Conservation (phyloP, 2,329 filamentous ascomycete species). For the Phyllachora maydis region DNA sequence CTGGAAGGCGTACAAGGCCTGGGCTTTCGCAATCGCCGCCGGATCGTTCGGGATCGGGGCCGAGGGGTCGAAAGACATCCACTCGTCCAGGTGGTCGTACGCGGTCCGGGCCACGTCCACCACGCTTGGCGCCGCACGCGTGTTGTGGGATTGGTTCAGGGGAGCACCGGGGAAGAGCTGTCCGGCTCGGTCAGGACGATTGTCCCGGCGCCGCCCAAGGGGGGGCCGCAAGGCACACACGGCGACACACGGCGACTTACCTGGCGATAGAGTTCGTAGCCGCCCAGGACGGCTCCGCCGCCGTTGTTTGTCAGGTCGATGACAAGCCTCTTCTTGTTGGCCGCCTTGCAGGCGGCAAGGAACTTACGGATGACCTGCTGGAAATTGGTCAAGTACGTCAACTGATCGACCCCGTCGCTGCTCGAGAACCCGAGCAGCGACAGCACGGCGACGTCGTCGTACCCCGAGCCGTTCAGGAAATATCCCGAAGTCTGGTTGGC, state of each 20-base stretch:
- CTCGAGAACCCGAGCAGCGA: constrained; percentile 9
- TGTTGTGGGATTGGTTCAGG: constrained; percentile 25
- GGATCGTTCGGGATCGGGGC: not conserved
- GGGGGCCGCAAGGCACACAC: not conserved
- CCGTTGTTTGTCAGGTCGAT: constrained; percentile 41
- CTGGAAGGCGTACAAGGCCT: constrained; percentile 19
- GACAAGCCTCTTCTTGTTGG: constrained; percentile 35
- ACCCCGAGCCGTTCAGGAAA: constrained; percentile 13
- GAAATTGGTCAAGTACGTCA: constrained; percentile 8
- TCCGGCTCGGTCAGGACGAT: no score
- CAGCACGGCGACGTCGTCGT: constrained; percentile 14
- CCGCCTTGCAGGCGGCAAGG: constrained; percentile 19
- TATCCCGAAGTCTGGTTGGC: constrained; percentile 12
- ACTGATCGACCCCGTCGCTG: constrained; percentile 2
- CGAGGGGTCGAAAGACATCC: constrained; percentile 9
- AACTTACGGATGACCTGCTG: constrained; percentile 13
- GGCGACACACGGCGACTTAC: constrained; percentile 1
- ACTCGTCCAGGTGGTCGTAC: constrained; percentile 8
- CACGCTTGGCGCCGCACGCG: constrained; percentile 25
- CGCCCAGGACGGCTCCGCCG: constrained; percentile 28
- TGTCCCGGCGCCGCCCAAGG: no score
- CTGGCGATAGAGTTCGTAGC: constrained; percentile 24
- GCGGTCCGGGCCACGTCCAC: constrained; percentile 18
- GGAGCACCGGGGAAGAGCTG: constrained; percentile 27
- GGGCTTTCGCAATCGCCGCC: constrained; percentile 12